Conservation (phyloP, 1,284 basidiomycete genomes). For the Phellopilus nigrolimitatus region DNA sequence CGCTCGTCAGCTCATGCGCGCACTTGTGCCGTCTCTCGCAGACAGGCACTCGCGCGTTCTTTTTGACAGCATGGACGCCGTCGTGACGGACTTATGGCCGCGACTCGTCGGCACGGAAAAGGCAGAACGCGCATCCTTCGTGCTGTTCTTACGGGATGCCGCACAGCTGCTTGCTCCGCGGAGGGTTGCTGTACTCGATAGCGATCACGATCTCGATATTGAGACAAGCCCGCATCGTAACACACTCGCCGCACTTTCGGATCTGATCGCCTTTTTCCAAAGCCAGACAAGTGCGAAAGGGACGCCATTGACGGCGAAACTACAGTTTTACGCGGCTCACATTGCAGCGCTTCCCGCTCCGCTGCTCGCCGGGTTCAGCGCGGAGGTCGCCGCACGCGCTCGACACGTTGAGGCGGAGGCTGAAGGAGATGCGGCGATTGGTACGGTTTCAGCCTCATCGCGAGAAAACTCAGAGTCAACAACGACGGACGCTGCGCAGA, state of each 20-base stretch:
- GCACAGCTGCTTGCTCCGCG: constrained; percentile 45
- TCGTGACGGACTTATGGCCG: constrained; percentile 59
- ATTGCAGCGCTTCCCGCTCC: constrained; percentile 38
- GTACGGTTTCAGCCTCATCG: not conserved
- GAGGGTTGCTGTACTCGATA: constrained; percentile 33
- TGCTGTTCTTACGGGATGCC: constrained; percentile 50
- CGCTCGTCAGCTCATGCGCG: constrained; percentile 42
- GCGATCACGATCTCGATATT: constrained; percentile 19
- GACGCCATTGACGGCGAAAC: constrained; percentile 36
- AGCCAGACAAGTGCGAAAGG: not conserved
- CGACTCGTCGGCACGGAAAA: constrained; percentile 9
- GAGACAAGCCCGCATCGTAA: constrained; percentile 36
- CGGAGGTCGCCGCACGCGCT: constrained; percentile 11
- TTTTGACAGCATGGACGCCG: constrained; percentile 43
- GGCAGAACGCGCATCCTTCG: constrained; percentile 38
- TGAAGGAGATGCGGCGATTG: not conserved
- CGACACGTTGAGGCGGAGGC: constrained; percentile 4
- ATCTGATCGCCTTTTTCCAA: constrained; percentile 39
- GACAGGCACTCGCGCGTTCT: constrained; percentile 50
- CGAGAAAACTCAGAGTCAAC: not conserved
- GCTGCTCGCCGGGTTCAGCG: constrained; percentile 12
- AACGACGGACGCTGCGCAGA: not conserved
- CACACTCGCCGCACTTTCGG: constrained; percentile 49
- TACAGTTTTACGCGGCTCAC: constrained; percentile 55
- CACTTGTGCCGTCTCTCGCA: constrained; percentile 56